Evolutionary conservation across 2,329 filamentous ascomycete genomes (phyloP).

Genomic region (Aspergillus sp.): DNA sequence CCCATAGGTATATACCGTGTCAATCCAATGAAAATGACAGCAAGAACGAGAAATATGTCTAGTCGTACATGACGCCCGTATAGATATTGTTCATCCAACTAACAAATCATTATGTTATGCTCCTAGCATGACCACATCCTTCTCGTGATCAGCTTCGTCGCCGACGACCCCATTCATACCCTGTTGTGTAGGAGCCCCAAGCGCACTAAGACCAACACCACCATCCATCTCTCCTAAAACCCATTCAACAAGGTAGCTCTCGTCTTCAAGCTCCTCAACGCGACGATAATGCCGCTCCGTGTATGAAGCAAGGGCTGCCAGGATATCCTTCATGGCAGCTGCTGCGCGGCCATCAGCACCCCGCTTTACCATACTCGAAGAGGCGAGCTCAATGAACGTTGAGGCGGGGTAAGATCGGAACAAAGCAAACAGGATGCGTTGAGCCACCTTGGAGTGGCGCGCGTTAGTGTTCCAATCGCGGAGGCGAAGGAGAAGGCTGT

Average conservation of each 20-base stretch:
- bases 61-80: conserved; percentile 20
- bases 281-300: conserved; percentile 91
- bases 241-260: conserved; percentile 93
- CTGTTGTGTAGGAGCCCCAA: conserved; percentile 23
- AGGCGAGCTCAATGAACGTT: conserved; percentile 69
- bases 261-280: conserved; percentile 85
- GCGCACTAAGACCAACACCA: conserved; percentile 49
- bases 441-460: conserved; percentile 78
- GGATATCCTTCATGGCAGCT: conserved; percentile 73
- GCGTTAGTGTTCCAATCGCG: conserved; percentile 99
- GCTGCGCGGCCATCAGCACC: conserved; percentile 39
- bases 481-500: conserved; percentile 74
- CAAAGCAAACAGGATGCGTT: conserved; percentile 77
- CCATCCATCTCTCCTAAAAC: conserved; percentile 89
- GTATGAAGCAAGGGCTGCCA: conserved; percentile 85
- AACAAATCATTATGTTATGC: conserved; percentile 20
- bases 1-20: conserved; percentile 13
- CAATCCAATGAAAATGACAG: conserved; percentile 1
- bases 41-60: conserved; percentile 11
- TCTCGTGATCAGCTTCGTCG: conserved; percentile 30
- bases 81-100: not conserved
- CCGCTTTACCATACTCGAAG: conserved; percentile 29
- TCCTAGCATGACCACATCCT: conserved; percentile 43
- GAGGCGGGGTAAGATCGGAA: conserved; percentile 78
- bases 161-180: conserved; percentile 16